Conservation (phyloP, 805 yeast species). For the Schizosaccharomyces lindneri region DNA sequence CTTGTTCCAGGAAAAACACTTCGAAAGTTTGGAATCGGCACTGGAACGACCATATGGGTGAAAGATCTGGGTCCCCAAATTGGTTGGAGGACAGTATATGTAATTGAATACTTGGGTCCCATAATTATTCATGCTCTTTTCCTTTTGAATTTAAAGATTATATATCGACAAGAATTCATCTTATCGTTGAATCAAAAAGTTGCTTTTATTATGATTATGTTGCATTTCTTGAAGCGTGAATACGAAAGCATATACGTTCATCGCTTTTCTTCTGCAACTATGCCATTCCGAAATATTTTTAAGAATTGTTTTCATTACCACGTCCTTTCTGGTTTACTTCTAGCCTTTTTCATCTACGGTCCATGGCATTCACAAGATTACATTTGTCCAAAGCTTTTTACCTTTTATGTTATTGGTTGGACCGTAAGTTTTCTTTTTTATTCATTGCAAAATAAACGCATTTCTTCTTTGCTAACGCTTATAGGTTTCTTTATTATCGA, state of each 20-base stretch:
- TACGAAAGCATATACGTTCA: slow-evolving; percentile 68
- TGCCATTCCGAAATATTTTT: slow-evolving; percentile 74
- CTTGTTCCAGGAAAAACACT: slow-evolving; percentile 23
- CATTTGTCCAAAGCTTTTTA: slow-evolving; percentile 3
- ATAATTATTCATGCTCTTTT: slow-evolving; percentile 50
- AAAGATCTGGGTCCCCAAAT: slow-evolving; percentile 78
- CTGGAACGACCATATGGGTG: slow-evolving; percentile 25
- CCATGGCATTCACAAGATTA: slow-evolving; percentile 12
- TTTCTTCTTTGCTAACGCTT: not conserved
- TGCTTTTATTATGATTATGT: slow-evolving; percentile 23
- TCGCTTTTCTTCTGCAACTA: slow-evolving; percentile 63
- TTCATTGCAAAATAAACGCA: too few relatives aligned
- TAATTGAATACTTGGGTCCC: slow-evolving; percentile 79
- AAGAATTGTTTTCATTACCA: slow-evolving; percentile 83
- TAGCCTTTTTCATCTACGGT: slow-evolving; percentile 27
- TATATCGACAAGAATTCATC: slow-evolving; percentile 15
- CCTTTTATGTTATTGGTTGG: slow-evolving; percentile 12
- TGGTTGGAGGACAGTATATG: slow-evolving; percentile 72
- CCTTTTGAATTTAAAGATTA: slow-evolving; percentile 13
- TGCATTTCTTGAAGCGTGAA: slow-evolving; percentile 75
- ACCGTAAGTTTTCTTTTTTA: not conserved
- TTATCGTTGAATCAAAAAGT: slow-evolving; percentile 28
- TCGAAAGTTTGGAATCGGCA: slow-evolving; percentile 21
- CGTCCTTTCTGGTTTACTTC: slow-evolving; percentile 53
- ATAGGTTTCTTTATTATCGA: slow-evolving; percentile 38